A percentile compares a stretch with the other conserved stretches of the same genome.
Evolutionary conservation across 1,284 basidiomycete genomes (phyloP).

Genomic region (Cutaneotrichosporon cavernicola): DNA sequence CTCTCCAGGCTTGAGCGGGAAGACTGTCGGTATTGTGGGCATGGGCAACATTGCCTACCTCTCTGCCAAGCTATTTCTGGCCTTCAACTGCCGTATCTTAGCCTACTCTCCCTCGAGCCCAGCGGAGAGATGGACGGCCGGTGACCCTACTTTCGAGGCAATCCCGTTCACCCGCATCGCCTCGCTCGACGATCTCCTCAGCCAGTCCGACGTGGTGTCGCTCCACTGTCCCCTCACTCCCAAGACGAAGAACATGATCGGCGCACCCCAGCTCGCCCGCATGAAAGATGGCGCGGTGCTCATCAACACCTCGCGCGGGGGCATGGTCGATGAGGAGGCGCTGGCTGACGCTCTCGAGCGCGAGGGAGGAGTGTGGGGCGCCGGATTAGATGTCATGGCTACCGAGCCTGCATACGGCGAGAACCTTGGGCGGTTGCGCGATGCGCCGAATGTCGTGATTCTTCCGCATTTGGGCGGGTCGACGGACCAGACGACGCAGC

Average conservation of each 20-base stretch:
- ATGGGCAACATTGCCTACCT: slow-evolving; percentile 54
- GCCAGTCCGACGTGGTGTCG: slow-evolving; percentile 53
- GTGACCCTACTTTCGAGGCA: slow-evolving; percentile 19
- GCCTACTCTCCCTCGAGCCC: slow-evolving; percentile 53
- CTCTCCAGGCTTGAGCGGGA: slow-evolving; percentile 51
- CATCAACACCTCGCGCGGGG: slow-evolving; percentile 57
- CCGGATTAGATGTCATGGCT: slow-evolving; percentile 58
- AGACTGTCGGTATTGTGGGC: slow-evolving; percentile 51
- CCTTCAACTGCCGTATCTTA: slow-evolving; percentile 47
- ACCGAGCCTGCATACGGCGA: slow-evolving; percentile 45
- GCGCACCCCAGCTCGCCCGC: slow-evolving; percentile 41
- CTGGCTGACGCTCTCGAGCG: slow-evolving; percentile 51
- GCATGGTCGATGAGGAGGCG: slow-evolving; percentile 55
- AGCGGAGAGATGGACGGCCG: slow-evolving; percentile 33
- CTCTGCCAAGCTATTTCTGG: slow-evolving; percentile 44
- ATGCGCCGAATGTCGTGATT: slow-evolving; percentile 39
- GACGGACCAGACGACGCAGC: slow-evolving; percentile 35
- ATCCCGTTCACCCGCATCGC: slow-evolving; percentile 57
- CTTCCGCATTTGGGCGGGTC: slow-evolving; percentile 48
- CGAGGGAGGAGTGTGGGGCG: slow-evolving; percentile 51
- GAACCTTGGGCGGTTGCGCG: slow-evolving; percentile 37
- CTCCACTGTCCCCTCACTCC: slow-evolving; percentile 57
- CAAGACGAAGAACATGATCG: slow-evolving; percentile 52
- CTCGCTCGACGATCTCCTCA: slow-evolving; percentile 52
- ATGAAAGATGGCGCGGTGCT: slow-evolving; percentile 53